Evolutionary conservation across 805 yeast species (phyloP), one percentile per base, ranked within the genome.

Genomic region (Wickerhamomyces sydowiorum): DNA sequence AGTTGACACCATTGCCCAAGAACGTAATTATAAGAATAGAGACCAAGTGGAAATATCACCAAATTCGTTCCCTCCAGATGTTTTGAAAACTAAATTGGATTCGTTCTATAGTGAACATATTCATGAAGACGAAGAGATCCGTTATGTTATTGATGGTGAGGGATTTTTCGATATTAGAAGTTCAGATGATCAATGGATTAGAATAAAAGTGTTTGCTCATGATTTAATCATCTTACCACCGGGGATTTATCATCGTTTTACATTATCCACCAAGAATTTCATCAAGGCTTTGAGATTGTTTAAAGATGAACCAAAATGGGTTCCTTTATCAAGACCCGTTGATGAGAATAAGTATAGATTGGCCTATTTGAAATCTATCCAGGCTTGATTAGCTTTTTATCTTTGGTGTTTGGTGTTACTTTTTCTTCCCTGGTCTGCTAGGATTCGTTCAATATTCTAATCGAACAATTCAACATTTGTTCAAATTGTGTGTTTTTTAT

Each of bases 261-360:
- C 97, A 1, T 70, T 91, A 49, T 73, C 88, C 9, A 63, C 69
- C 35, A 57, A 66, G 38, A 78, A 80, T 60, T 74, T 75, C 50
- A 82, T 91, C 51, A 75, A 76, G 45, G 96, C 98, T 4, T 60
- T 86, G 55, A 71, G 99, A 50, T 65, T 91, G 52, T 91, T 91
- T 69, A 79, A 88, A 61, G 96, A 88, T 53, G 96, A 90, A 66
- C 98, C 98, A 22, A 91, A 89, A 61, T 91, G 99, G 99, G 77
- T 82, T 28, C 95, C 96, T 8, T 75, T 86, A 54, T 76, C 78
- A 56, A 75, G 95, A 46, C 86, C 86, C 0, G 75, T 70, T 7
- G 83, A 77, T 42, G 57, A 59, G 6, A 74, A 76, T 48, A 42
- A 54, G 13, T 65, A 62, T 42, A 69, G 86, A 43, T 48, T 57